Base-by-base conservation (phyloP, 805 yeast species). In the Nakazawaea ambrosiae region DNA sequence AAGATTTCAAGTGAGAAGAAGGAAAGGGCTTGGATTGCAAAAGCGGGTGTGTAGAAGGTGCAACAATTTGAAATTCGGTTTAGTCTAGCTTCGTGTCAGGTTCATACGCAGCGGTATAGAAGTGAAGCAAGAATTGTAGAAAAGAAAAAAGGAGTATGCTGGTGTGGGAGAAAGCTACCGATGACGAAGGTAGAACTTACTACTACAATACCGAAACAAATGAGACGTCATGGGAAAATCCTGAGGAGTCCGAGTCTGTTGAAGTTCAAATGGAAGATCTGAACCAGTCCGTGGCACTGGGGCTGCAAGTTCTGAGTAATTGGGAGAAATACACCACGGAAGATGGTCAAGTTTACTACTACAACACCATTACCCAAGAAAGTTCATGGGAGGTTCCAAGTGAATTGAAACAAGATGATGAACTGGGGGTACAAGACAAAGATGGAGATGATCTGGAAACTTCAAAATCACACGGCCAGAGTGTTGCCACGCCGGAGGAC, bases 361-460 rank as follows among this genome's bases (percentile, higher is more conserved):
- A 79, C 57, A 82, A 83, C 50, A 61, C 66, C 11, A 57, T 57
- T 20, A 73, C 90, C 0, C 70, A 75, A 5, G 77, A 78, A 49
- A 79, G 92, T 15, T 77, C 80, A 0, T 89, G 96, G 96, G 83
- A 78, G 15, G 57, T 74, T n/a, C 96, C 96, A 0, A 63, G 53
- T 1, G 78, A 68, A 23, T 63, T 73, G 26, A 34, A 9, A 22
- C 7, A 22, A 10, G 10, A 7, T 10, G 24, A 22, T 8, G 10
- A 22, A 8, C 10, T 7, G 10, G 10, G 10, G 7, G 10, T 22
- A 7, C 24, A 22, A 22, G 24, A 22, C 10, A 10, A 22, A 22
- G 24, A 22, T 10, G 24, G 7, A 10, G 24, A 22, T 22, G n/a
- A n/a, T n/a, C n/a, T n/a, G n/a, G n/a, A n/a, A n/a, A n/a, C n/a